Base-by-base conservation (phyloP, 2,329 filamentous ascomycete species). In the Microcyclospora tardicrescens region DNA sequence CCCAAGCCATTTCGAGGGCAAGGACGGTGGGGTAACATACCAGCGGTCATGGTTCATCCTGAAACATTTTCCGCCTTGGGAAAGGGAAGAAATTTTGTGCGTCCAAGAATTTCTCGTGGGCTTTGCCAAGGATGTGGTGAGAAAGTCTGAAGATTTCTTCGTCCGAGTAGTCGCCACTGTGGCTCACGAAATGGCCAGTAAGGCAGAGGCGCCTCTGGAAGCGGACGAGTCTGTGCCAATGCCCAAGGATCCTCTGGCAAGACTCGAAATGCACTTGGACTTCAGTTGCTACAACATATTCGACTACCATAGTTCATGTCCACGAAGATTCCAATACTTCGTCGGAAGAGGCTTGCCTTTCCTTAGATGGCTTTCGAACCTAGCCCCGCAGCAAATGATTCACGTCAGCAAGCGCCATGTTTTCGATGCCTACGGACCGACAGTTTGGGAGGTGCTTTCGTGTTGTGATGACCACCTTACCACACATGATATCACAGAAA, bases 21-120 rank as follows among this genome's bases (percentile, higher is more conserved):
- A 24, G 19, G 19, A 8, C 8, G 19, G 19, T 5, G 19, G 19
- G 19, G 19, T 24, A 24, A 14, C n/a, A 19, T 35, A 13, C 11
- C 13, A 35, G 12, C 33, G 19, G 16, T 5, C 16, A 35, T 19
- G n/a, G n/a, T 3, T 6, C 33, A 15, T 35, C 5, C 16, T 35
- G n/a, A 19, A 35, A 19, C n/a, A 19, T 4, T 35, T 14, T 11
- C 33, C n/a, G 6, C n/a, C 33, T 14, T 35, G 33, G 33, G n/a
- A 35, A 35, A 35, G 33, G 16, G 33, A 35, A 19, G 33, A 35
- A 16, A 35, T 35, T n/a, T 16, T 35, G 12, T 13, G 13, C n/a
- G n/a, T 35, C n/a, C n/a, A 35, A 19, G 33, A 35, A 19, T 35
- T 35, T 11, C 33, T 35, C 33, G 33, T 35, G 12, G n/a, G 6